Conservation (phyloP, 306 rosid genomes). For the Phaseolus lunatus region DNA sequence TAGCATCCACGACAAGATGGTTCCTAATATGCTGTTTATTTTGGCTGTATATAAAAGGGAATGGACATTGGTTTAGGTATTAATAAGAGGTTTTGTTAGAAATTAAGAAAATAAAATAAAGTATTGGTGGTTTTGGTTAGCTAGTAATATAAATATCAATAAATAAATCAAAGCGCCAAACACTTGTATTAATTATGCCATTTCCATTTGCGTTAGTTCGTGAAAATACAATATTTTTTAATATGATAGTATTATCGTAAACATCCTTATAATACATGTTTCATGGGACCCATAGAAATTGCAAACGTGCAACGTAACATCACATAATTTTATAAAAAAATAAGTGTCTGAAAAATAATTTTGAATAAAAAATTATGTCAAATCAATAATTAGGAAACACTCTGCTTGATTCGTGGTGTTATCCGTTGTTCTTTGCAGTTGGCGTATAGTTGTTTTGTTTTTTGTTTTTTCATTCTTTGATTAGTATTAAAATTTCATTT, state of each 20-base stretch:
- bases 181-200: conserved; percentile 1
- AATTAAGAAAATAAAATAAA: background rate
- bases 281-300: background rate
- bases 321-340: background rate
- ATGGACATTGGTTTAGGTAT: conserved; percentile 8
- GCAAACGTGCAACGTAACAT: background rate
- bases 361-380: background rate
- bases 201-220: conserved; percentile 12
- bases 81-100: background rate
- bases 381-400: background rate
- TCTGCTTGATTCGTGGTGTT: background rate
- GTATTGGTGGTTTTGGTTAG: background rate
- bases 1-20: background rate
- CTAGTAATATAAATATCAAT: background rate
- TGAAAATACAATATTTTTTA: background rate
- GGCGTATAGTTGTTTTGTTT: background rate
- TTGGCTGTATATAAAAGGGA: background rate
- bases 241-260: conserved; percentile 13
- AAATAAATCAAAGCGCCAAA: background rate
- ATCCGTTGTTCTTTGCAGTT: conserved; percentile 1
- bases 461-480: too few species aligned
- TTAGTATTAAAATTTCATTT: too few species aligned
- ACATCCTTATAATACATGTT: background rate
- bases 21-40: background rate
- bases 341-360: background rate